Evolutionary conservation across 140 eudicot genomes (phyloP), one percentile per base, ranked within the genome.

Genomic region (Senecio squalidus): DNA sequence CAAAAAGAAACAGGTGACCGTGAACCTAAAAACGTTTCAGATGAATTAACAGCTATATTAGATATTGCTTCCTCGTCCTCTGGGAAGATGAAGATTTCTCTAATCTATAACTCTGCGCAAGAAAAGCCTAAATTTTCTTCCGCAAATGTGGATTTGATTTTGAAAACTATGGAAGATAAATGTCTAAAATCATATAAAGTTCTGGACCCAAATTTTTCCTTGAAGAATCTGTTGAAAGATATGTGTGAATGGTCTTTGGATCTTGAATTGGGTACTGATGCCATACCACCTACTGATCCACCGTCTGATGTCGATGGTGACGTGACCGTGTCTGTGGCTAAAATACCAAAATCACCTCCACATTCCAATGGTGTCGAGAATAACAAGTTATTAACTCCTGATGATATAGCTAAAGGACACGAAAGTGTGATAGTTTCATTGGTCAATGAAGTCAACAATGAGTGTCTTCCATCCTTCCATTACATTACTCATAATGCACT

Each of bases 401-500:
- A 46, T 63, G 78, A 62, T 70, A 50, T 92, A 58, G 65, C 95
- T 26, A 87, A 83, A 71, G 98, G 98, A 15, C 81, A 79, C 65
- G 98, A 92, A 62, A 71, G 16, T 3, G 71, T 77, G 47, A 56
- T 55, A 60, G 75, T 92, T 36, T 67, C 81, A 14, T 55, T 84
- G 66, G 77, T 78, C 51, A 84, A 82, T 58, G 89, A 80, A 49
- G 77, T 82, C 68, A 92, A 92, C 57, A 40, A 22, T 14, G 86
- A 73, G 68, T 9, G 28, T 8, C 84, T 55, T 8, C 85, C 86
- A 40, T 72, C 80, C 3, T 92, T 92, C 29, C 59, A 73, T 64
- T 92, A 92, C 78, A 92, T 84, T 17, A 74, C 84, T 10, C 73
- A 64, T 28, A 92, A 84, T 76, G 93, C 74, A 20, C 76, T 84